A percentile compares a stretch with the other conserved stretches of the same genome.
Evolutionary conservation across 345 rosid genomes (phyloP).

Genomic region (Syzygium aqueum): DNA sequence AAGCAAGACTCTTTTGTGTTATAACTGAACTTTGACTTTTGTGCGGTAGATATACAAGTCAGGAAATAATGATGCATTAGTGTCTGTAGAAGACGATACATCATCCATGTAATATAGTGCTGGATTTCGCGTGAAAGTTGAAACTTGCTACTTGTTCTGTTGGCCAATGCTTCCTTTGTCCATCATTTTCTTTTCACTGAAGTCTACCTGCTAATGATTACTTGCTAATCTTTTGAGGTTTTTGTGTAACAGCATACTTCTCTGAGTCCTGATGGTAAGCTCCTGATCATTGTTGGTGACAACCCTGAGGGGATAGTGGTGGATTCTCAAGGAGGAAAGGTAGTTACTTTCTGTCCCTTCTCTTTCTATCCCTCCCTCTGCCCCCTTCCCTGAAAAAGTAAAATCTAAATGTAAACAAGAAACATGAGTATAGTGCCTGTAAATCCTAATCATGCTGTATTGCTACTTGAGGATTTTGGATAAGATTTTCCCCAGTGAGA

Average conservation of each 20-base stretch:
- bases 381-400: neutral
- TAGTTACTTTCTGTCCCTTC: neutral
- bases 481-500: neutral
- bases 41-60: neutral
- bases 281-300: slow-evolving; percentile 43
- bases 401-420: neutral
- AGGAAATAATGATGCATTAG: neutral
- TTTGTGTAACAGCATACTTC: slow-evolving; percentile 30
- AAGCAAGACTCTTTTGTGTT: neutral
- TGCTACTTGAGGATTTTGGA: neutral
- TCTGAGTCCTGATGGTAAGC: slow-evolving; percentile 44
- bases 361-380: neutral
- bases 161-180: neutral
- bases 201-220: neutral
- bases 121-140: neutral
- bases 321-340: slow-evolving; percentile 46
- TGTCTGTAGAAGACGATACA: neutral
- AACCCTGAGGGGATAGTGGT: slow-evolving; percentile 34
- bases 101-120: neutral
- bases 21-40: neutral
- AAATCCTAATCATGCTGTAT: neutral
- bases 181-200: neutral
- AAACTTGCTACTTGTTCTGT: neutral
- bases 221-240: neutral
- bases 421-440: neutral